Evolutionary conservation across 495 filamentous ascomycete genomes (phyloP).

Genomic region (Talaromyces liani): DNA sequence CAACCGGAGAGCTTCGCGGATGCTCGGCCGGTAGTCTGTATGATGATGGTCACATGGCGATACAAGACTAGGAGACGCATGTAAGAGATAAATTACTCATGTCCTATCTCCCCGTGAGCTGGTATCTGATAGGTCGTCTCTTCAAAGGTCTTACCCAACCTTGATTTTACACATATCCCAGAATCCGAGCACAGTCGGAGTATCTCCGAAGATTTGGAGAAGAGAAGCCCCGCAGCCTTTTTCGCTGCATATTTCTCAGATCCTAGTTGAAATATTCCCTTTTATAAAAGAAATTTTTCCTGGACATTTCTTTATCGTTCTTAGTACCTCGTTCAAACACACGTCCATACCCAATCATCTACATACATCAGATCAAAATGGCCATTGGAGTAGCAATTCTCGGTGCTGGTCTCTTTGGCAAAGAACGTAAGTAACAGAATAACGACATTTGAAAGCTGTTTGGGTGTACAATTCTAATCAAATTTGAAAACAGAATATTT

Average conservation of each 20-base stretch:
- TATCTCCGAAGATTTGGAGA: neutral
- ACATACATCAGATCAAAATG: slow-evolving; percentile 5
- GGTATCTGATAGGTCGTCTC: neutral
- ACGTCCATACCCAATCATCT: neutral
- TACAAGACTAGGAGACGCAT: no score
- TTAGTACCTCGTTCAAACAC: neutral
- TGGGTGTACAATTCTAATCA: neutral
- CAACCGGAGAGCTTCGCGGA: neutral
- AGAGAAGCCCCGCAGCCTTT: neutral
- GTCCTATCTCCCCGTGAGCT: neutral
- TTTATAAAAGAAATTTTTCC: neutral
- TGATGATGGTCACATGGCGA: neutral
- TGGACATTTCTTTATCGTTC: neutral
- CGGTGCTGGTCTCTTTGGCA: slow-evolving; percentile 12
- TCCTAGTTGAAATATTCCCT: neutral
- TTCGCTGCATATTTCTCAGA: neutral
- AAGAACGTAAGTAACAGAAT: slow-evolving; percentile 9
- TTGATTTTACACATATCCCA: neutral
- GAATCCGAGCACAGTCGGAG: neutral
- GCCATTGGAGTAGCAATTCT: slow-evolving; percentile 15
- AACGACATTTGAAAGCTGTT: neutral
- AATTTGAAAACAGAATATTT: slow-evolving; percentile 14
- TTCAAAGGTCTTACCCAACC: neutral
- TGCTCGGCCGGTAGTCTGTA: neutral
- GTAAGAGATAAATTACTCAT: neutral